Evolutionary conservation across 164 flowering plant genomes (phyloP), one percentile per base, ranked within the genome.

Genomic region (Magnolia sinica): DNA sequence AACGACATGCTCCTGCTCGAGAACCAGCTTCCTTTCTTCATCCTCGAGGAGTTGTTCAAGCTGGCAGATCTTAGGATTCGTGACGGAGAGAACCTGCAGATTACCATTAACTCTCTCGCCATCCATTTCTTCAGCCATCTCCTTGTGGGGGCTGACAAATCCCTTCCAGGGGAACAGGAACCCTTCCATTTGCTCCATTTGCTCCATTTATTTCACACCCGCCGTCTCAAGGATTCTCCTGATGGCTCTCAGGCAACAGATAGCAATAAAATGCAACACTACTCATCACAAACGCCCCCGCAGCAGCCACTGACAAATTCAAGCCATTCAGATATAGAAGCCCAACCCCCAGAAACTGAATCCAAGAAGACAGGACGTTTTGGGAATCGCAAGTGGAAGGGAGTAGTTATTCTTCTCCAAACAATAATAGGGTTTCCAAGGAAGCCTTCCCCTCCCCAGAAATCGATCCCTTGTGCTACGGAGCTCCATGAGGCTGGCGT

Each of bases 301-400:
- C 5, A 3, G 19, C 10, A 19, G 0, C 23, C 9, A 11, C 22
- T 4, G 27, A 22, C 6, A 64, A 19, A 8, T 20, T 13, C 22
- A 64, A 7, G 24, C 68, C 5, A 18, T 8, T 13, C 68, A 19
- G 68, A 13, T 18, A 20, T 19, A 8, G 27, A 4, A n/a, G 68
- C 5, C 23, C 23, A 18, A n/a, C 7, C 27, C 8, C 68, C 23
- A 2, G 10, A n/a, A 7, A 4, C 27, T 19, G 45, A 37, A 37
- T 37, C 45, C 45, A 37, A 3, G 7, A 77, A 89, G n/a, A 16
- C 79, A 1, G 81, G 76, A 19, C 85, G 89, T 0, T 89, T 90
- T 0, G 95, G 92, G 0, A 96, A 91, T 66, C 89, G 89, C 68
- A 74, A 96, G 18, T 78, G 94, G 58, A 37, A 37, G 6, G 45